Conservation (phyloP, 1,284 basidiomycete genomes). For the Cryptococcus sp. region DNA sequence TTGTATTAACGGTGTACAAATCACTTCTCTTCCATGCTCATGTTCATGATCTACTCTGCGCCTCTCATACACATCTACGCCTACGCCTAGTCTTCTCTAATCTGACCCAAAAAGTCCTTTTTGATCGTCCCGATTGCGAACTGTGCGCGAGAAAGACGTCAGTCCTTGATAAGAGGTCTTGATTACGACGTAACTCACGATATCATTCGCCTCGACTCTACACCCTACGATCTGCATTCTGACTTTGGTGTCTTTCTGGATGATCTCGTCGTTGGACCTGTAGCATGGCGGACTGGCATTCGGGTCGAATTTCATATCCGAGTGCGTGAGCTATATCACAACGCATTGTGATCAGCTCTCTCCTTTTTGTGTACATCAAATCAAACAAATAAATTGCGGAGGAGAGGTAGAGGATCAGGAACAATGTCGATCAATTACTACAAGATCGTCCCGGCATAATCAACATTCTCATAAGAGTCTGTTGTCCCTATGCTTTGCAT, state of each 20-base stretch:
- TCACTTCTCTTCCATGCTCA: background rate
- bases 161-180: background rate
- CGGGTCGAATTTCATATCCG: slow-evolving; percentile 88
- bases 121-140: slow-evolving; percentile 93
- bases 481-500: slow-evolving; percentile 47
- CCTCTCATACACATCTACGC: background rate
- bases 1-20: background rate
- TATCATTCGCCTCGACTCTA: slow-evolving; percentile 94
- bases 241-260: slow-evolving; percentile 89
- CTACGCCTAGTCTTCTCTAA: slow-evolving; percentile 51
- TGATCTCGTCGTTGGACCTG: slow-evolving; percentile 86
- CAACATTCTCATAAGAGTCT: slow-evolving; percentile 44
- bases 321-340: slow-evolving; percentile 75
- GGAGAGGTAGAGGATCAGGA: slow-evolving; percentile 30
- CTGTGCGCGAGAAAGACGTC: slow-evolving; percentile 52
- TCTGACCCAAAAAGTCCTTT: slow-evolving; percentile 89
- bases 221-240: slow-evolving; percentile 96
- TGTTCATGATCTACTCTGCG: background rate
- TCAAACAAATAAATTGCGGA: slow-evolving; percentile 6
- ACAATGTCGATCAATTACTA: slow-evolving; percentile 52
- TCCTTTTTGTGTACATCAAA: background rate
- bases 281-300: slow-evolving; percentile 90
- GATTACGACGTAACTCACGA: slow-evolving; percentile 61
- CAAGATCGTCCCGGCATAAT: slow-evolving; percentile 53
- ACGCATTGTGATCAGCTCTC: slow-evolving; percentile 9